Conservation (phyloP, 352 stramenopile genomes). For the Phytophthora niederhauseri region DNA sequence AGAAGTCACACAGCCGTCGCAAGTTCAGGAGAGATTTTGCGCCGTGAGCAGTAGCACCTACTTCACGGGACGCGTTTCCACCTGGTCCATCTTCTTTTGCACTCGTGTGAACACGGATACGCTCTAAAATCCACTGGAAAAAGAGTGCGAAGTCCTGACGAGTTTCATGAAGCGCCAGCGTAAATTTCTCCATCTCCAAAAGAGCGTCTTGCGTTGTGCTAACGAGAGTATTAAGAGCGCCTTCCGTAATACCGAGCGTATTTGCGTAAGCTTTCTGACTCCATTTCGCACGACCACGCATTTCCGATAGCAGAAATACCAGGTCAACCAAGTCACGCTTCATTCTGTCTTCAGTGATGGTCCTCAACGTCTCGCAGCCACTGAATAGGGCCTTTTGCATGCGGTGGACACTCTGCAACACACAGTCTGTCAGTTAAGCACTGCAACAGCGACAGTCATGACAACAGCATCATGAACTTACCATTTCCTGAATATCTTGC, state of each 20-base stretch:
- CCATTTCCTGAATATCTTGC: conserved; percentile 85
- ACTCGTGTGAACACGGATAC: conserved; percentile 69
- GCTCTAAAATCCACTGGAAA: conserved; percentile 67
- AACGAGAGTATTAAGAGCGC: conserved; percentile 46
- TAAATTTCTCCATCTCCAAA: conserved; percentile 51
- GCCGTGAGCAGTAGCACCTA: not conserved
- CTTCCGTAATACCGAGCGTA: conserved; percentile 45
- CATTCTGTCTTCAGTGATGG: conserved; percentile 41
- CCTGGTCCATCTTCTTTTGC: conserved; percentile 12
- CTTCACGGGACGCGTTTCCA: not conserved
- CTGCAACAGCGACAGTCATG: not conserved
- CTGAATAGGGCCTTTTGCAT: conserved; percentile 61
- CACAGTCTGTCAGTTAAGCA: not conserved
- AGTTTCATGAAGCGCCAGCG: conserved; percentile 55
- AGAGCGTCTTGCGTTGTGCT: conserved; percentile 40
- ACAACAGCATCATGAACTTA: conserved; percentile 22
- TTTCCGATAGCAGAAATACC: conserved; percentile 56
- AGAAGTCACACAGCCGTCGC: conserved; percentile 58
- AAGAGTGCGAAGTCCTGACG: conserved; percentile 65
- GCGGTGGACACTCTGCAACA: conserved; percentile 53
- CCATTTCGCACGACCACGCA: conserved; percentile 64
- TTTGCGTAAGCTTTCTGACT: conserved; percentile 32
- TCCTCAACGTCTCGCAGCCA: conserved; percentile 46
- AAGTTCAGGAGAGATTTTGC: conserved; percentile 65
- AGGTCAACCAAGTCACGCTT: conserved; percentile 46